Evolutionary conservation across 352 stramenopile genomes (phyloP), one percentile per base, ranked within the genome.

Genomic region (Pythium biforme): DNA sequence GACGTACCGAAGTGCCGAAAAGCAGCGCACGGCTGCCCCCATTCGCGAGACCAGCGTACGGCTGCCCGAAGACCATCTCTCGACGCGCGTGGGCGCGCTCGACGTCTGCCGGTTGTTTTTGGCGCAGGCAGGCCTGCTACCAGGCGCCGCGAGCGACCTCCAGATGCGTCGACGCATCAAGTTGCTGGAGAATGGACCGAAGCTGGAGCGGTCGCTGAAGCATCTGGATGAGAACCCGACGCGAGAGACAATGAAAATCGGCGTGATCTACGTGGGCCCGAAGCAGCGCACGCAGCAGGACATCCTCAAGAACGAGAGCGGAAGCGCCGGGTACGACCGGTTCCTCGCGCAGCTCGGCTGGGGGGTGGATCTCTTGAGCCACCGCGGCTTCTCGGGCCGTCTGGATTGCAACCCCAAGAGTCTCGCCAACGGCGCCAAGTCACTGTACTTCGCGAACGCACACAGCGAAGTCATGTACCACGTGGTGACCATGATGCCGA

Each of bases 161-260:
- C 75, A 73, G 23, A 74, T 83, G 10, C 86, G 79, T 12, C 73
- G 74, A 26, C 76, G 79, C 15, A 72, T 95, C 15, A 90, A 86
- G 41, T 61, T 95, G 41, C 66, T 95, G 2, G 82, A 95, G n/a
- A 88, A 89, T 62, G 85, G 82, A 31, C 46, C 76, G 0, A 95
- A 94, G 51, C 71, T 95, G 0, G 83, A 94, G 56, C 75, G 87
- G 2, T 95, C 87, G 34, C 59, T 95, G 23, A 87, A 83, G 54
- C 82, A 95, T 55, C 64, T 95, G 51, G 87, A 95, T 59, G 90
- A 93, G 63, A 87, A 75, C n/a, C 87, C 85, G 10, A 88, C 81
- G 40, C 81, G 87, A n/a, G 87, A 95, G 71, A 95, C 87, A 3
- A 94, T 95, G 84, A 95, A 95, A 61, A 89, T 95, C 63, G 87